Evolutionary conservation across 2,329 filamentous ascomycete genomes (phyloP).

Genomic region (Drechslerella stenobrocha): DNA sequence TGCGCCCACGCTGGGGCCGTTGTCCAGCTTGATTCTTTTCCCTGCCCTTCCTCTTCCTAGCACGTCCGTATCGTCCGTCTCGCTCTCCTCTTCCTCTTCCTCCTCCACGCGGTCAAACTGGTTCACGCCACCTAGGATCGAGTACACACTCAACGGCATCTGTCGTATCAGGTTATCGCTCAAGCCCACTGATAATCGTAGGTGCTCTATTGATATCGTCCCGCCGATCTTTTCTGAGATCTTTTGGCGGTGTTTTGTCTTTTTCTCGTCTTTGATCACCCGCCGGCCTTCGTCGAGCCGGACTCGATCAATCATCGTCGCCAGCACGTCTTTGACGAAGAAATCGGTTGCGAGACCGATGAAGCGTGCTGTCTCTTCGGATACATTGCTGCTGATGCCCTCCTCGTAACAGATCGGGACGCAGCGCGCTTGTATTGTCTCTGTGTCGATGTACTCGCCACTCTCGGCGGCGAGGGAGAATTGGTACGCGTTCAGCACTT

Average conservation of each 20-base stretch:
- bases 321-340: constrained; percentile 69
- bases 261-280: constrained; percentile 37
- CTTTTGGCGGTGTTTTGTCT: constrained; percentile 26
- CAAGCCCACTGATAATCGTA: constrained; percentile 31
- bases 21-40: constrained; percentile 32
- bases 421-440: constrained; percentile 67
- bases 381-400: constrained; percentile 65
- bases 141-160: constrained; percentile 46
- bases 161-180: constrained; percentile 48
- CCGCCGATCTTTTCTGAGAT: constrained; percentile 40
- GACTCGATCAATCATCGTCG: constrained; percentile 67
- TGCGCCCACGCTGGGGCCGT: constrained; percentile 2
- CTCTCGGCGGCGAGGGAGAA: constrained; percentile 68
- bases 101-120: constrained; percentile 38
- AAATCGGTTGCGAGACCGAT: constrained; percentile 69
- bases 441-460: constrained; percentile 70
- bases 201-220: constrained; percentile 46
- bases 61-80: constrained; percentile 13
- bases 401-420: constrained; percentile 70
- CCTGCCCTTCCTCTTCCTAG: constrained; percentile 18
- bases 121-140: constrained; percentile 31
- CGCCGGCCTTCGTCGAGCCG: constrained; percentile 61
- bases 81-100: constrained; percentile 23
- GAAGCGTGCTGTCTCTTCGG: constrained; percentile 65
- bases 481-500: constrained; percentile 68